Evolutionary conservation across 2,329 filamentous ascomycete genomes (phyloP), one percentile per base, ranked within the genome.

Genomic region (Aspergillus flavus): DNA sequence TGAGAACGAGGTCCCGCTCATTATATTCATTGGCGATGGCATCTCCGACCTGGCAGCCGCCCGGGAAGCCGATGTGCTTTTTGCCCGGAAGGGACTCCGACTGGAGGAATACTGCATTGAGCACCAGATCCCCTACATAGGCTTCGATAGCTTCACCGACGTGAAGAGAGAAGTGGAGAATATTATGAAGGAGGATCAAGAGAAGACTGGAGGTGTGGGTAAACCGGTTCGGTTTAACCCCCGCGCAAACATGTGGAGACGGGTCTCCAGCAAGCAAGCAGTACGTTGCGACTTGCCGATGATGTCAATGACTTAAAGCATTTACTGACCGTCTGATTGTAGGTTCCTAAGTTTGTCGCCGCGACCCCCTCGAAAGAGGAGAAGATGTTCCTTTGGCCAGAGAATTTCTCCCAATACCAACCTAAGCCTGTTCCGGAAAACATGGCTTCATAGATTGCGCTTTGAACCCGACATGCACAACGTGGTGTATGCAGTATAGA

Each of bases 11-110:
- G 83, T 90, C 54, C 88, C 88, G 0, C 79, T 90, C 58, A 89
- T 91, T 68, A 80, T 91, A 58, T 91, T 91, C 77, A 89, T 91
- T 67, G 88, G 89, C 56, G 89, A 91, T 70, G 89, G 88, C 26
- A 87, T 91, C 6, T 89, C 86, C 0, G 89, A 91, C 71, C 81
- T 91, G 1, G 84, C 89, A 0, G 88, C 88, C 3, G 88, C 89
- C 1, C 81, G 87, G 34, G 83, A 91, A 71, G 87, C 88, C 1
- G 89, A 91, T 71, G 86, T 91, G 0, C 83, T 91, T 12, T 91
- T 91, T 70, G 88, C 89, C 0, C 83, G 88, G 12, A 82, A 84
- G n/a, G 88, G 88, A 0, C 79, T 91, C 45, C 80, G 85, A 2
- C 80, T 91, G 19, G 89, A 91, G 75, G 85, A 89, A 71, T 88